Base-by-base conservation (phyloP, 371 early-diverging fungal species). In the Phascolomyces articulosus region DNA sequence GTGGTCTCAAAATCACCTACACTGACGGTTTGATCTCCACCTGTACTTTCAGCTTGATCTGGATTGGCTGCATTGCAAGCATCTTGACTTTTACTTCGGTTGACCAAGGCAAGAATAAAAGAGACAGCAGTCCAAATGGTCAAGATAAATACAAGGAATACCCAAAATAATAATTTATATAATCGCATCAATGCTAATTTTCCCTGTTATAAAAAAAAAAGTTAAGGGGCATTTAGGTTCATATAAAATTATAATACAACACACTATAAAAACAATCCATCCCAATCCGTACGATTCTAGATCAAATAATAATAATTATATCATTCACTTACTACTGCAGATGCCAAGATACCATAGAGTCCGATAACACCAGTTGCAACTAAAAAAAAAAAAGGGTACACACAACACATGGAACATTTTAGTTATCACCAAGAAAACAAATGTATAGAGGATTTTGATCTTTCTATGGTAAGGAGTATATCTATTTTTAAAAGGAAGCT, bases 101-200 rank as follows among this genome's bases (percentile, higher is more conserved):
- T 77, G 47, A 71, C 71, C 11, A 78, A 53, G 13, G 82, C 71
- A 10, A 81, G 62, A 47, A 78, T 66, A 38, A 81, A 81, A 29
- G 57, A 63, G 28, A 71, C 58, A 3, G 79, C 75, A 64, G 77
- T 64, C 79, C 78, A 81, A 23, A 78, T 73, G 4, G 71, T 66
- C 20, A 73, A 51, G 16, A 81, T 57, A 29, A 77, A 69, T 15
- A 73, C 67, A 23, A 81, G 63, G 16, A 74, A 23, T 6, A 53
- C 38, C 78, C 79, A 81, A 31, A 77, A 70, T 15, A 81, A 57
- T 26, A 74, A 27, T 56, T 78, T 81, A 40, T 73, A 69, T 18
- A 77, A 54, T 53, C 79, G 69, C 79, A 81, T 81, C 67, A 81
- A 55, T 10, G 68, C 66, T 40, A 78, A 64, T 40, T 78, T 81